Evolutionary conservation across 208 protist genomes (phyloP).

Genomic region (Leishmania lainsoni): DNA sequence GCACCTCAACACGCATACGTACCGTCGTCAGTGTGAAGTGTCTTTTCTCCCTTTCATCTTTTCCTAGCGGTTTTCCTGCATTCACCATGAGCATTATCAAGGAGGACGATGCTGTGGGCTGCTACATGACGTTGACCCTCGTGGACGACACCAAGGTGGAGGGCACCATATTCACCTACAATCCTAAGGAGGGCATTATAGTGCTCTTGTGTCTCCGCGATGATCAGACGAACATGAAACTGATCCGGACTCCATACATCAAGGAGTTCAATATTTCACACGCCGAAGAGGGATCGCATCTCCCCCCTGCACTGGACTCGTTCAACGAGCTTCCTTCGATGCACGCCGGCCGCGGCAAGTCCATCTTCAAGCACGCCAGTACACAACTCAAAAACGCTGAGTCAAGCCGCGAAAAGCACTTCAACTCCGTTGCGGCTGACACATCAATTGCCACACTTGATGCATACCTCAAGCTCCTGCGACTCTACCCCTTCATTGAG

Average conservation of each 20-base stretch:
- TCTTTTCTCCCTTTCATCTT: not conserved
- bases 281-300: conserved; percentile 40
- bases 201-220: conserved; percentile 61
- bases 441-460: conserved; percentile 76
- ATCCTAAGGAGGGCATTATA: conserved; percentile 68
- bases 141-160: conserved; percentile 63
- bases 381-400: conserved; percentile 72
- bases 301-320: conserved; percentile 61
- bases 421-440: conserved; percentile 48
- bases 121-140: conserved; percentile 59
- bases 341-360: conserved; percentile 80
- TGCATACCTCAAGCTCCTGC: conserved; percentile 60
- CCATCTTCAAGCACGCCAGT: conserved; percentile 81
- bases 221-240: conserved; percentile 57
- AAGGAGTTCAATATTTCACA: conserved; percentile 58
- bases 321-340: conserved; percentile 78
- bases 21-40: not conserved
- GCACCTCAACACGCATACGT: not conserved
- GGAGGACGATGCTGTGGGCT: conserved; percentile 74
- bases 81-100: conserved; percentile 54
- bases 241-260: conserved; percentile 80
- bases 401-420: conserved; percentile 36
- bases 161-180: conserved; percentile 87
- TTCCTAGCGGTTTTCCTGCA: not conserved
- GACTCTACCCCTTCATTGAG: conserved; percentile 78